Evolutionary conservation across 352 stramenopile genomes (phyloP).

Genomic region (Globisporangium lucens): DNA sequence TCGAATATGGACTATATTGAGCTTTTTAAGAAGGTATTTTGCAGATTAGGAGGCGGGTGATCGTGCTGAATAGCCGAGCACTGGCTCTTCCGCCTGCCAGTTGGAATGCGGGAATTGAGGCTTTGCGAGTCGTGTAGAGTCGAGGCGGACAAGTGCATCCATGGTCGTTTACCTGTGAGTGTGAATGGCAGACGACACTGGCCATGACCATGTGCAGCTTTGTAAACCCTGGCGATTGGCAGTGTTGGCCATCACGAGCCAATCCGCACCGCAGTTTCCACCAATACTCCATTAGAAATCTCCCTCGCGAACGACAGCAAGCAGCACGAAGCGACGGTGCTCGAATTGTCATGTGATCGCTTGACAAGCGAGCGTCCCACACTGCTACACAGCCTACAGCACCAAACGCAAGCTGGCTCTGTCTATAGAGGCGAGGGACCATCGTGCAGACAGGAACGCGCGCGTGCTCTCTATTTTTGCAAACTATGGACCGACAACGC

Average conservation of each 20-base stretch:
- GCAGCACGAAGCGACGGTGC: background rate
- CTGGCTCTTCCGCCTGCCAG: conserved; percentile 1
- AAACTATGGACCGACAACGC: background rate
- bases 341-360: background rate
- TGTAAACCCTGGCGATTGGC: background rate
- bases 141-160: background rate
- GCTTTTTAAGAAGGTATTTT: background rate
- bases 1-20: background rate
- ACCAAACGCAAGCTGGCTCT: background rate
- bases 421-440: background rate
- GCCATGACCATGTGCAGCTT: background rate
- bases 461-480: background rate
- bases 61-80: background rate
- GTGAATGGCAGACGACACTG: background rate
- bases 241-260: background rate
- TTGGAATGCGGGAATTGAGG: background rate
- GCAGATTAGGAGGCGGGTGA: background rate
- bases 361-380: background rate
- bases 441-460: background rate
- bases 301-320: background rate
- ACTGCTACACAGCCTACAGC: background rate
- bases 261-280: background rate
- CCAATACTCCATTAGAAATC: background rate
- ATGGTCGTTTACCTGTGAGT: background rate
- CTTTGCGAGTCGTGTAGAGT: background rate